Evolutionary conservation across 805 yeast genomes (phyloP), one percentile per base, ranked within the genome.

Genomic region (Sungouiella thailandica): DNA sequence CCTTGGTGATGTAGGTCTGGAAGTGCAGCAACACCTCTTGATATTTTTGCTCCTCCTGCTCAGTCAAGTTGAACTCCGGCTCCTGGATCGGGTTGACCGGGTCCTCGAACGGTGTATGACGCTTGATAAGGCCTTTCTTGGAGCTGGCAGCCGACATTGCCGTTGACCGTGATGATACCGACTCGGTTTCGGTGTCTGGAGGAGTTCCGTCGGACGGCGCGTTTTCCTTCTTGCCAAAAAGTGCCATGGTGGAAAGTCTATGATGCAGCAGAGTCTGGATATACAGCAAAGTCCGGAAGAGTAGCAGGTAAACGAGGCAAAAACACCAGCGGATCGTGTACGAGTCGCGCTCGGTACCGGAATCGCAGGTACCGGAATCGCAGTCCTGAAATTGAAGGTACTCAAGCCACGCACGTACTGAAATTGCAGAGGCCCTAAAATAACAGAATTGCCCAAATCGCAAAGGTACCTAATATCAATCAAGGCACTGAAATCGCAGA

Each of bases 21-120:
- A 65, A 64, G 37, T 64, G 58, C 10, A 34, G 31, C 28, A 61
- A 42, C 3, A 65, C 54, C 28, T 41, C 36, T 17, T 52, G 43
- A 41, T 62, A 65, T 36, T 58, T 60, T 14, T 43, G 47, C 36
- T 58, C 48, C 41, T 65, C 60, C 17, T 54, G 59, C 15, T 44
- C 47, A 3, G 52, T 39, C 33, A 65, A 49, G 33, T 59, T 57
- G 29, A 51, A 45, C 3, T 31, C 52, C 0, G 68, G 67, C 4
- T 55, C 48, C 34, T 46, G 49, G 19, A 59, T 47, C 5, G 68
- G 64, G 34, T 58, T 49, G 11, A 62, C 37, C 4, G 72, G 72
- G 12, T 53, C 39, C 17, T 60, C 67, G 38, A 66, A 66, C 2
- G 72, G 72, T 4, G 44, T 51, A 32, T 58, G 55, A 33, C 70